phyloP scores from a whole-genome alignment of 306 rosid species.

The Bauhinia variegata region DNA sequence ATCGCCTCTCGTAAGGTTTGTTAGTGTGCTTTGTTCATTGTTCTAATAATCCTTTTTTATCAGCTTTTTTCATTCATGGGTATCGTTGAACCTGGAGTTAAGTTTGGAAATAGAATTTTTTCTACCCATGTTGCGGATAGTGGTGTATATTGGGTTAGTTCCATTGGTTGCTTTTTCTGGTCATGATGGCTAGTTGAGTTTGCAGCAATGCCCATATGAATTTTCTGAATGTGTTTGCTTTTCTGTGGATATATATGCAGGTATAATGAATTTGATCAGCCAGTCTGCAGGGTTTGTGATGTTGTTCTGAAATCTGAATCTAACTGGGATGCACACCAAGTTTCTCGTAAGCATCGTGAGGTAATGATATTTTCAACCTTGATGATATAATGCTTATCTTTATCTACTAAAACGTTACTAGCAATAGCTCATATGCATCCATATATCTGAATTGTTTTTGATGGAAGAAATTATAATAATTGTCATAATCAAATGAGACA shows the following conservation, averaged over 20 bases:
- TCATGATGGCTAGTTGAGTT: neutral
- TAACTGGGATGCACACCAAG: constrained; percentile 80
- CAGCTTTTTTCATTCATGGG: neutral
- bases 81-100: neutral
- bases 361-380: constrained; percentile 48
- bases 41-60: neutral
- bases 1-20: constrained; percentile 80
- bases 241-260: constrained; percentile 42
- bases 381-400: neutral
- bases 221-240: constrained; percentile 28
- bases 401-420: neutral
- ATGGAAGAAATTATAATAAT: too few species aligned
- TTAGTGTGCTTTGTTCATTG: constrained; percentile 15
- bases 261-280: constrained; percentile 83
- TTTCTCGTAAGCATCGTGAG: constrained; percentile 89
- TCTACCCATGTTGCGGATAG: neutral
- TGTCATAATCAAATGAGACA: too few species aligned
- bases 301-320: constrained; percentile 74
- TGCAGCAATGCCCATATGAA: neutral
- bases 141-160: too few species aligned
- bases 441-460: too few species aligned
- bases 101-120: constrained; percentile 15
- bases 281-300: constrained; percentile 83
- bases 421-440: neutral
- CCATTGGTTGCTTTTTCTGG: constrained; percentile 28